Percentiles rank a stretch among this genome's conserved stretches.
These are phyloP conservation scores for Podaxis sp. DNA, from an alignment of 768 basidiomycete genomes.

Conservation along the genomic window DNA sequence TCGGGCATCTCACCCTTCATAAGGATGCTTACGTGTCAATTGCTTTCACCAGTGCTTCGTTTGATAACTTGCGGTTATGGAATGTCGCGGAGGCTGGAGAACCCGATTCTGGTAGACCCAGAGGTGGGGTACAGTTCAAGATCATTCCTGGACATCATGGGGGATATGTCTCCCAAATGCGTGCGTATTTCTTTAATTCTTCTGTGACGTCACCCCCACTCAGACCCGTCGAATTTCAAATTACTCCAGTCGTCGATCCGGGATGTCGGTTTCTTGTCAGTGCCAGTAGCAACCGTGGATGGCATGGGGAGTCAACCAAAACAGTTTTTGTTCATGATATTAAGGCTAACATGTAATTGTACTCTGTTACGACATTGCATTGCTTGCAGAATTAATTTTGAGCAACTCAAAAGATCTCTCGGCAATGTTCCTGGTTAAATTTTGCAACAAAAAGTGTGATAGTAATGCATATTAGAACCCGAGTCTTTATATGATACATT, in stretches of 20 bases:
- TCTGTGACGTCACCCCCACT: not conserved
- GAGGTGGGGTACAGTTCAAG: conserved; percentile 81
- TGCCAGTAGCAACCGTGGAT: conserved; percentile 90
- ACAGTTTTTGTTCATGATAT: conserved; percentile 92
- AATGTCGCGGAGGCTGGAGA: conserved; percentile 79
- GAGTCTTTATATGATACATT: conserved; percentile 9
- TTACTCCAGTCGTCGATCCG: conserved; percentile 72
- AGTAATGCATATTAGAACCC: conserved; percentile 11
- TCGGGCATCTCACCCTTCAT: not conserved
- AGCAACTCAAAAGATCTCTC: not conserved
- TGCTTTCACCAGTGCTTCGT: conserved; percentile 60
- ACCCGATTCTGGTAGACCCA: conserved; percentile 58
- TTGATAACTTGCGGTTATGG: conserved; percentile 93
- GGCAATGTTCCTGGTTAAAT: not conserved
- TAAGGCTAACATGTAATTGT: conserved; percentile 32
- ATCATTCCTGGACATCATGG: conserved; percentile 96
- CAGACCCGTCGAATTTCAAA: not conserved
- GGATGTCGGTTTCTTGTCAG: conserved; percentile 82
- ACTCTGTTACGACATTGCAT: not conserved
- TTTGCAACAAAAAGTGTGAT: not conserved
- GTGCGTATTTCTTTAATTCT: conserved; percentile 44
- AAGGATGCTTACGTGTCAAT: conserved; percentile 5
- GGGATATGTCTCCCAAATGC: conserved; percentile 87
- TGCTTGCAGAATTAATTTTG: not conserved
- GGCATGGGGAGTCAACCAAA: conserved; percentile 87